Evolutionary conservation across 257 asterid genomes (phyloP), one percentile per base, ranked within the genome.

Genomic region (Solanum okadae): DNA sequence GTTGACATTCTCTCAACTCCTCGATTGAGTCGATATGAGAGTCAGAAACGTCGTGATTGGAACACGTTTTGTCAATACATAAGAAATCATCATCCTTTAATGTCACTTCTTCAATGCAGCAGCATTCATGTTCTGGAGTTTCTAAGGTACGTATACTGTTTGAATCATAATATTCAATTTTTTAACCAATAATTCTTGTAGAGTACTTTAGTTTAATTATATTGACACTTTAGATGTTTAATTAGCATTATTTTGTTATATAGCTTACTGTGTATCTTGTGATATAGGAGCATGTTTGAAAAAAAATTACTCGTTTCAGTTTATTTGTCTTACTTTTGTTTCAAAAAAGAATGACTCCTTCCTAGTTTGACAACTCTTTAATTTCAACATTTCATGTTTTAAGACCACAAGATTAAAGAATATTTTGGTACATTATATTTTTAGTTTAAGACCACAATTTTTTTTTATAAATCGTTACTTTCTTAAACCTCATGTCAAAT

Each of bases 21-120:
- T 5, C 85, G 86, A 2, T 84, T 88, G 68, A 88, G 90, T 87
- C 93, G 92, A 6, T 91, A 91, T 33, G 92, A 90, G 76, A 91
- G 90, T 16, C 93, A 91, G 27, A 91, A 91, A 83, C 92, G 92
- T 84, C 90, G 93, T 2, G 93, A 91, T 67, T 91, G 93, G 93
- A 91, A 85, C 89, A 91, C 93, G 3, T 91, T 91, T 23, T 91
- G 93, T 76, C 92, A 91, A 40, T 91, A 88, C 86, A 27, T 91
- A 14, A 73, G 91, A 8, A 90, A 87, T 88, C 89, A 90, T 67
- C 38, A 88, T 67, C 92, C 93, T 0, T 91, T 92, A 10, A 25
- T 91, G 9, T 71, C 91, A 3, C 90, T 87, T 13, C 29, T 88
- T 13, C 73, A 87, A 0, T 90, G 91, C 84, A 85, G 33, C 71